Conservation (phyloP, 2,329 filamentous ascomycete species). For the Septoria petroselini region DNA sequence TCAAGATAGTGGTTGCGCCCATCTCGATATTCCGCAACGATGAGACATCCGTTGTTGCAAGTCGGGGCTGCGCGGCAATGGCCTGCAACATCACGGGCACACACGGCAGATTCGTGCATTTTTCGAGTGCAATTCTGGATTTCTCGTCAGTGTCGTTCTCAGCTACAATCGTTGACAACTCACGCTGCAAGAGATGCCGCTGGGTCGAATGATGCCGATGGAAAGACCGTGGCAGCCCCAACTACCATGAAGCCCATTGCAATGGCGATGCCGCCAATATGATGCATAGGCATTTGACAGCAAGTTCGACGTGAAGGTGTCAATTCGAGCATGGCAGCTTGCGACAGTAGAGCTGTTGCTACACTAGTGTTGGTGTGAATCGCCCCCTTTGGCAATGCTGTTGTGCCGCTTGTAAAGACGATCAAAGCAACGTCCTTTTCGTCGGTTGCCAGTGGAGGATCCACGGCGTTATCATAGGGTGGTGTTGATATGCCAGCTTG, state of each 20-base stretch:
- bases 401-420: constrained; percentile 17
- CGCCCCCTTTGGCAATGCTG: constrained; percentile 16
- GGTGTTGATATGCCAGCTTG: neutral
- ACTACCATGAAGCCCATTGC: constrained; percentile 2
- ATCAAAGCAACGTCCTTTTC: constrained; percentile 5
- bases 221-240: constrained; percentile 1
- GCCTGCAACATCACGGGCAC: constrained; percentile 8
- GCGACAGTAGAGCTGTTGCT: neutral
- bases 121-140: neutral
- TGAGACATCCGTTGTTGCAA: neutral
- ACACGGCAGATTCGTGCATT: constrained; percentile 3
- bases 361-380: constrained; percentile 11
- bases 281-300: constrained; percentile 5
- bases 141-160: neutral
- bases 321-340: neutral
- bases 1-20: neutral
- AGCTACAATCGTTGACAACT: neutral
- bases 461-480: neutral
- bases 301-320: constrained; percentile 2
- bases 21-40: constrained; percentile 2
- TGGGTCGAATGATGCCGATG: constrained; percentile 2
- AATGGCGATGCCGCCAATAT: constrained; percentile 6
- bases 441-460: neutral
- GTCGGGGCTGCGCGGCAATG: constrained; percentile 1
- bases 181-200: constrained; percentile 6